These are phyloP conservation scores for Solanum megistacrolobum DNA, from an alignment of 257 asterid genomes.

Conservation along the genomic window DNA sequence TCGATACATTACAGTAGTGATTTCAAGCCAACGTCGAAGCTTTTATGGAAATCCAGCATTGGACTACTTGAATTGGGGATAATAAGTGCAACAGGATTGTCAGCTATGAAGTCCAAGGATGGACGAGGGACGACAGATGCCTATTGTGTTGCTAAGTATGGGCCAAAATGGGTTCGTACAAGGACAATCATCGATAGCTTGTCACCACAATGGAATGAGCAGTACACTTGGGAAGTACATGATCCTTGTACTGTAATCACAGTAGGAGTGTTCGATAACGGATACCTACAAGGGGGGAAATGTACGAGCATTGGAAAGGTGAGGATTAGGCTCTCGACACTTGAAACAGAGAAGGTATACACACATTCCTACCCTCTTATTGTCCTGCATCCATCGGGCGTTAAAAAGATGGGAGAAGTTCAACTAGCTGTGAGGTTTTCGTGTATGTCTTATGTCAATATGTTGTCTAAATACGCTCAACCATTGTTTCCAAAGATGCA, in stretches of 20 bases:
- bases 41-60: constrained; percentile 61
- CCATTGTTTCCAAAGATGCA: constrained; percentile 86
- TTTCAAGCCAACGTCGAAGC: constrained; percentile 57
- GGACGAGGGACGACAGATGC: constrained; percentile 63
- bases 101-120: constrained; percentile 52
- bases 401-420: constrained; percentile 71
- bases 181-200: constrained; percentile 60
- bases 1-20: constrained; percentile 61
- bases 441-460: constrained; percentile 51
- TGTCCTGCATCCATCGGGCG: constrained; percentile 55
- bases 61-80: constrained; percentile 72
- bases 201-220: constrained; percentile 77
- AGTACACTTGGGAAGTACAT: constrained; percentile 82
- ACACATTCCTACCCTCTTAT: constrained; percentile 72
- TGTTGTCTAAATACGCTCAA: constrained; percentile 49
- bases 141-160: constrained; percentile 72
- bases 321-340: constrained; percentile 67
- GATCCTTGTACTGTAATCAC: constrained; percentile 81
- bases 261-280: constrained; percentile 58
- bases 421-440: constrained; percentile 76
- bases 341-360: constrained; percentile 71
- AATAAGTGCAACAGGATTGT: constrained; percentile 51
- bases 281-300: constrained; percentile 49
- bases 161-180: constrained; percentile 73
- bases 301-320: constrained; percentile 70